Base-by-base conservation (phyloP, 23 red algal species). In the Gracilaria vermiculophylla region DNA sequence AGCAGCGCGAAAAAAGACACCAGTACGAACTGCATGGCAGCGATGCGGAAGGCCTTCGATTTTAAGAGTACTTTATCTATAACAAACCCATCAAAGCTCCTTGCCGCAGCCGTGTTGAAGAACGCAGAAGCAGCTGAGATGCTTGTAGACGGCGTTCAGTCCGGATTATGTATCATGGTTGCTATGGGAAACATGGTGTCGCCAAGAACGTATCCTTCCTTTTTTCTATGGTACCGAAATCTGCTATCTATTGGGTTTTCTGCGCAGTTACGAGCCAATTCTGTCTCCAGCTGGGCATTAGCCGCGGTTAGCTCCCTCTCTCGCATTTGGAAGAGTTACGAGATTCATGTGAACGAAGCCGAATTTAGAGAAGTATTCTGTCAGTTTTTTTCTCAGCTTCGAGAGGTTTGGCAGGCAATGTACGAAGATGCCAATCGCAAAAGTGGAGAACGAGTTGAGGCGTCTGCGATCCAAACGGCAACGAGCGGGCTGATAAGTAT, bases 211-310 rank as follows among this genome's bases (percentile, higher is more conserved):
- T 88, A 76, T 52, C 47, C 70, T 23, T 44, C 37, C 23, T 73
- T 88, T 48, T 76, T 88, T 23, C 27, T 45, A 14, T 88, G 84
- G 84, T 88, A 66, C 23, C 69, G 67, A 41, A 51, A 47, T 24
- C 70, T 88, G 13, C 52, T 60, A 29, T 32, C 64, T 62, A 43
- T 39, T 10, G 58, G 27, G 19, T 88, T 65, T 48, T 31, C 50
- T 12, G 28, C 66, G 8, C 53, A 57, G 41, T 29, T 88, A 20
- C 35, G 31, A 43, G 44, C 21, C 9, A 44, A 62, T 3, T 65
- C 45, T 19, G 37, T 27, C 21, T 54, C 36, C 16, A 27, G 24
- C 7, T 78, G 70, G 66, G 69, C 58, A 16, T 12, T 88, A 7
- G 84, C 62, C 6, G 67, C 56, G 20, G 53, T 77, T 39, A 27